Conservation (phyloP, 192 early-diverging fungal species). For the Geosiphon pyriformis region DNA sequence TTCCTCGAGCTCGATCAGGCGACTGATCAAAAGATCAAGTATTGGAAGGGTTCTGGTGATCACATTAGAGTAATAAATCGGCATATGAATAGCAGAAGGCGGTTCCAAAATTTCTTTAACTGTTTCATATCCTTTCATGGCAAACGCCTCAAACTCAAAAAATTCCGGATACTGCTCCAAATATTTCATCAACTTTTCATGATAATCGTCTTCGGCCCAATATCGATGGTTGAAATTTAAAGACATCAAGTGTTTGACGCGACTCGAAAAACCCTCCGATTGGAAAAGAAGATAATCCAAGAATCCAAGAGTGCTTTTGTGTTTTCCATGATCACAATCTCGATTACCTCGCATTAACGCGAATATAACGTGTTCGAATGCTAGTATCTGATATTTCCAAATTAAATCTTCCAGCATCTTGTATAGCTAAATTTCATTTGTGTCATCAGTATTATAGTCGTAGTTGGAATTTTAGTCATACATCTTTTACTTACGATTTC, state of each 20-base stretch:
- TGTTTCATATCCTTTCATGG: constrained; percentile 36
- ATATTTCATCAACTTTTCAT: constrained; percentile 58
- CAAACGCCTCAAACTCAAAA: constrained; percentile 66
- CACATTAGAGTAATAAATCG: constrained; percentile 66
- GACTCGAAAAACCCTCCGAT: constrained; percentile 41
- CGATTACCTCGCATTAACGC: constrained; percentile 60
- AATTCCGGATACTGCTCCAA: constrained; percentile 65
- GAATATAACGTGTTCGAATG: constrained; percentile 65
- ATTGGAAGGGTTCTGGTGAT: constrained; percentile 60
- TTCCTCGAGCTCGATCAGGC: constrained; percentile 63
- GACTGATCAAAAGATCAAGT: constrained; percentile 61
- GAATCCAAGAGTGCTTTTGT: constrained; percentile 41
- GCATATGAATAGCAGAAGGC: constrained; percentile 51
- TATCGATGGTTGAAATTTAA: constrained; percentile 59
- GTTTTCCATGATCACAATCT: constrained; percentile 41
- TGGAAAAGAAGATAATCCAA: constrained; percentile 50
- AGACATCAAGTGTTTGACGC: constrained; percentile 60
- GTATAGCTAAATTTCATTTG: constrained; percentile 12
- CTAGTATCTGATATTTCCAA: constrained; percentile 64
- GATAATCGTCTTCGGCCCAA: constrained; percentile 68
- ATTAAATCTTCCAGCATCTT: constrained; percentile 59
- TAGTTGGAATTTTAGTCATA: no score
- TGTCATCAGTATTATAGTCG: no score
- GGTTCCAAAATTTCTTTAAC: constrained; percentile 47
- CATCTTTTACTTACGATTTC: no score